A percentile compares a stretch with the other conserved stretches of the same genome.
Evolutionary conservation across 2,329 filamentous ascomycete species (phyloP).

Genomic region (Diaporthe vaccinii): DNA sequence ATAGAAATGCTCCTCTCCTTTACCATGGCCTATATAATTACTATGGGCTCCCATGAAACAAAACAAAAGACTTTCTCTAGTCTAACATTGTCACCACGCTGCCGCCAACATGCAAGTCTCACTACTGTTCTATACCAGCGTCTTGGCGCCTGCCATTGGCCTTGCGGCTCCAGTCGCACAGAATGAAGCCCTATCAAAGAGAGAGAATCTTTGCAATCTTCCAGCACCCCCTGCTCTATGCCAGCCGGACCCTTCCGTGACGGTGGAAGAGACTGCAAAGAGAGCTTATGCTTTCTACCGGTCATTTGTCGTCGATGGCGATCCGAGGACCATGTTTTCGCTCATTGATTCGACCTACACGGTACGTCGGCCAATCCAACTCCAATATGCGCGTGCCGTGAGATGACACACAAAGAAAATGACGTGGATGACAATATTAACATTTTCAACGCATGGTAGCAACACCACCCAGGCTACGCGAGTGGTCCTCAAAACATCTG

Average conservation of each 20-base stretch:
- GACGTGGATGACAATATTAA: not conserved
- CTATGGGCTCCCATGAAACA: not conserved
- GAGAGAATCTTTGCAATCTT: constrained; percentile 55
- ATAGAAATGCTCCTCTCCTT: not conserved
- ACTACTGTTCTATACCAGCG: constrained; percentile 39
- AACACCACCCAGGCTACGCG: constrained; percentile 54
- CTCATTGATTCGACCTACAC: constrained; percentile 54
- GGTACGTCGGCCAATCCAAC: constrained; percentile 44
- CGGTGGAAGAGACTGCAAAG: constrained; percentile 54
- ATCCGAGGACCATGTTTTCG: constrained; percentile 56
- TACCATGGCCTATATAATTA: constrained; percentile 1
- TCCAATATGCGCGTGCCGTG: not conserved
- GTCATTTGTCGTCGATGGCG: constrained; percentile 56
- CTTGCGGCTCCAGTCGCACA: constrained; percentile 47
- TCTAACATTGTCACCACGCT: not conserved
- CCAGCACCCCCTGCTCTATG: constrained; percentile 52
- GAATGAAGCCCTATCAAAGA: constrained; percentile 44
- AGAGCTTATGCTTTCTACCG: constrained; percentile 57
- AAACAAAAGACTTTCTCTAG: not conserved
- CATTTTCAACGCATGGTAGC: constrained; percentile 45
- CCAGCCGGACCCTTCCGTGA: constrained; percentile 50
- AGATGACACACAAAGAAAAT: not conserved
- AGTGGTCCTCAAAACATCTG: constrained; percentile 54
- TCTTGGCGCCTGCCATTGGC: constrained; percentile 47
- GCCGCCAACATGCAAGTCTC: constrained; percentile 48